Conservation (phyloP, 164 flowering plant species). For the Malania oleifera region DNA sequence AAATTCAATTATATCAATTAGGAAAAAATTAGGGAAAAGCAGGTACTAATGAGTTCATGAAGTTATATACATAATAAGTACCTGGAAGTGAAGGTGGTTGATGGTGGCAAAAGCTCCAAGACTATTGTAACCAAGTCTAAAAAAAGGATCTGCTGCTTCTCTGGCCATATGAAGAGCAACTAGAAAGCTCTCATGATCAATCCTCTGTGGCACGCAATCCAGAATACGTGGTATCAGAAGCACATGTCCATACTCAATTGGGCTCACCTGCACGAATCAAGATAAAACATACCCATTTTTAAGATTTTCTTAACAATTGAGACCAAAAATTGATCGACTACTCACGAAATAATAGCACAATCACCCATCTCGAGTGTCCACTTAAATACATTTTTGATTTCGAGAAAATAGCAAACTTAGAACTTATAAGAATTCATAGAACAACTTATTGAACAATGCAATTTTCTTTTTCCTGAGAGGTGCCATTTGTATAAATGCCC, state of each 20-base stretch:
- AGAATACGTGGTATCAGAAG: constrained; percentile 71
- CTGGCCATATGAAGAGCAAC: constrained; percentile 79
- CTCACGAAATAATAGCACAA: too few relatives aligned
- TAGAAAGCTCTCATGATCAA: constrained; percentile 65
- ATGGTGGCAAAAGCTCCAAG: constrained; percentile 96
- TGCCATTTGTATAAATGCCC: too few relatives aligned
- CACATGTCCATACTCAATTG: constrained; percentile 91
- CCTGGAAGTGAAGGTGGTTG: constrained; percentile 94
- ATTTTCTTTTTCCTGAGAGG: too few relatives aligned
- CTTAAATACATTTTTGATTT: too few relatives aligned
- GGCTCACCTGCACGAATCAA: constrained; percentile 61
- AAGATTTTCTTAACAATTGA: neutral
- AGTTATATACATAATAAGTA: too few relatives aligned
- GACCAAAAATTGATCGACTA: neutral
- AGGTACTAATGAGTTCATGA: neutral
- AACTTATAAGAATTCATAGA: too few relatives aligned
- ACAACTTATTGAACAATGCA: neutral
- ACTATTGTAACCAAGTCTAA: constrained; percentile 89
- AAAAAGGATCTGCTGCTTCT: constrained; percentile 72
- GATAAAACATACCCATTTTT: neutral
- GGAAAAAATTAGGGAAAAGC: too few relatives aligned
- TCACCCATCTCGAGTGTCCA: too few relatives aligned
- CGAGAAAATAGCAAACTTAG: too few relatives aligned
- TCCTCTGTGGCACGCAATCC: constrained; percentile 72
- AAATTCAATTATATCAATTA: neutral